phyloP scores from a whole-genome alignment of 352 stramenopile genomes.

The Phytophthora colocasiae region DNA sequence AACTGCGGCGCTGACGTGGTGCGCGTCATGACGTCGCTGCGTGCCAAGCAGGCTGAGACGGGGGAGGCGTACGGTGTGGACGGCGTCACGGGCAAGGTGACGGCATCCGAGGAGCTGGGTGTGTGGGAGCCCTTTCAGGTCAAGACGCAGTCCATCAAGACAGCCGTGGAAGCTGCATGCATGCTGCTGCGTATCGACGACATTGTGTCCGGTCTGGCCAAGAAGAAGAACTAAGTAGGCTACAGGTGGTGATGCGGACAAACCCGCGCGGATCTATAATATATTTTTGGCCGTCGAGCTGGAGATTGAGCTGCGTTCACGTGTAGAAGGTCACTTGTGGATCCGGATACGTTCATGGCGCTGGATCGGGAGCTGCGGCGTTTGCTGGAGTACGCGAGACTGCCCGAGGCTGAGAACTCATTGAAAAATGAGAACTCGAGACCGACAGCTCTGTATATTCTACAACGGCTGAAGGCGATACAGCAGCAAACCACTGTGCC shows the following conservation, averaged over 20 bases:
- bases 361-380: constrained; percentile 61
- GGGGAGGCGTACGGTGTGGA: constrained; percentile 82
- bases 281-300: constrained; percentile 63
- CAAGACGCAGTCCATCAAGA: constrained; percentile 99
- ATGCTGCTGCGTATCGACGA: constrained; percentile 99
- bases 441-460: constrained; percentile 46
- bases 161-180: constrained; percentile 98
- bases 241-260: constrained; percentile 5
- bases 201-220: constrained; percentile 99
- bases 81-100: constrained; percentile 91
- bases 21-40: constrained; percentile 97
- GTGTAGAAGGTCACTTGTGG: constrained; percentile 27
- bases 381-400: constrained; percentile 52
- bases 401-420: constrained; percentile 37
- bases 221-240: constrained; percentile 87
- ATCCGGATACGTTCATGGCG: constrained; percentile 38
- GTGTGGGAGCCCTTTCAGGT: constrained; percentile 99
- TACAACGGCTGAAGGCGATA: constrained; percentile 39
- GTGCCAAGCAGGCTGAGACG: constrained; percentile 92
- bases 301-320: constrained; percentile 47
- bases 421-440: constrained; percentile 23
- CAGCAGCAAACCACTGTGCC: constrained; percentile 51
- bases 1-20: constrained; percentile 99
- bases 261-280: constrained; percentile 53
- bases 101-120: constrained; percentile 95